Percentiles rank a stretch among this genome's conserved stretches.
Evolutionary conservation across 2,329 filamentous ascomycete species (phyloP).

Genomic region (Teratosphaeria gauchensis): DNA sequence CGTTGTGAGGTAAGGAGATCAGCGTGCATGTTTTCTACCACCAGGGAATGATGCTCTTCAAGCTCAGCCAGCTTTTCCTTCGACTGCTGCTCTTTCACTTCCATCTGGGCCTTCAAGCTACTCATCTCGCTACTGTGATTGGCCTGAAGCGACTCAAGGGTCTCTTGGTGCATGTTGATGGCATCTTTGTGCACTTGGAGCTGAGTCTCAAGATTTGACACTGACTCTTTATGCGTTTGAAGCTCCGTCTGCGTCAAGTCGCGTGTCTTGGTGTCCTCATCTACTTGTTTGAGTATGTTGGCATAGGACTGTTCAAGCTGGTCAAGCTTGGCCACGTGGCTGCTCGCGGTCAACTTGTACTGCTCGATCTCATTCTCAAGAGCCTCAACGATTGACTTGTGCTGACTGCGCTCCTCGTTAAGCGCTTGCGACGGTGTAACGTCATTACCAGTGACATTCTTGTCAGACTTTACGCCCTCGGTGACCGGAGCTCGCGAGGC

Average conservation of each 20-base stretch:
- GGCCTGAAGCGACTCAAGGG: conserved; percentile 43
- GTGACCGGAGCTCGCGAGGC: background rate
- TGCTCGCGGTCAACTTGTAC: conserved; percentile 64
- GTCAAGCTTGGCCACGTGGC: conserved; percentile 58
- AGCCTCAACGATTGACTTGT: conserved; percentile 44
- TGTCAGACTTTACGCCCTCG: conserved; percentile 12
- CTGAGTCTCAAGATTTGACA: conserved; percentile 47
- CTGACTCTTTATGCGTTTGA: conserved; percentile 40
- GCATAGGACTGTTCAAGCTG: conserved; percentile 65
- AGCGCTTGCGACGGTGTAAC: conserved; percentile 12
- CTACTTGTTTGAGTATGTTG: conserved; percentile 56
- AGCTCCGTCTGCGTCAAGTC: conserved; percentile 46
- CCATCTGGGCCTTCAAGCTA: conserved; percentile 49
- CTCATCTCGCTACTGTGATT: conserved; percentile 49
- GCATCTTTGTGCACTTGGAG: conserved; percentile 47
- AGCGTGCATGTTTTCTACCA: conserved; percentile 44
- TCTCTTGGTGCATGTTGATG: conserved; percentile 45
- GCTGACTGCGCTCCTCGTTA: conserved; percentile 32
- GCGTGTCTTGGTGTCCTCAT: conserved; percentile 53
- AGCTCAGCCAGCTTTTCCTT: conserved; percentile 28
- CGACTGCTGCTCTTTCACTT: conserved; percentile 24
- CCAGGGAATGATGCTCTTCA: conserved; percentile 24
- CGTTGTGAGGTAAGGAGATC: conserved; percentile 50
- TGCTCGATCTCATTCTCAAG: conserved; percentile 70
- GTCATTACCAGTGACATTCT: conserved; percentile 1